A percentile compares a stretch with the other conserved stretches of the same genome.
phyloP scores from a whole-genome alignment of 768 basidiomycete species.

The Bullera alba region DNA sequence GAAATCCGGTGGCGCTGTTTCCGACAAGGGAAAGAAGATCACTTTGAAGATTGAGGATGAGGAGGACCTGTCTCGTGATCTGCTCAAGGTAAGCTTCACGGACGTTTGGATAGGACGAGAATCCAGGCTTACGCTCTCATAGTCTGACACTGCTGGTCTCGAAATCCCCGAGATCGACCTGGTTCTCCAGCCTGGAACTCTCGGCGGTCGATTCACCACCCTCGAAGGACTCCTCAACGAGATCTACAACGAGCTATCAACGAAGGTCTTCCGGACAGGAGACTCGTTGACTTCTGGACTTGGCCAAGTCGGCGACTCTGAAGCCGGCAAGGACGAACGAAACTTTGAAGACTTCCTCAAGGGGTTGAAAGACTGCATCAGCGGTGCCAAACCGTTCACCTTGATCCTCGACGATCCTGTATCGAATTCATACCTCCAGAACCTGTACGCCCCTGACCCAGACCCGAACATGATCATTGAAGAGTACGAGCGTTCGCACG shows the following conservation, averaged over 20 bases:
- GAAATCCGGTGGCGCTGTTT: slow-evolving; percentile 86
- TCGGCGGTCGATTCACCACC: slow-evolving; percentile 96
- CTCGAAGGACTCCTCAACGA: slow-evolving; percentile 91
- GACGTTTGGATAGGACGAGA: background rate
- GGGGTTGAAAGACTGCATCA: slow-evolving; percentile 56
- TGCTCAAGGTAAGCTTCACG: slow-evolving; percentile 68
- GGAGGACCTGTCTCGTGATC: slow-evolving; percentile 86
- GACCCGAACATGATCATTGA: slow-evolving; percentile 88
- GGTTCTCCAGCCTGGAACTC: slow-evolving; percentile 79
- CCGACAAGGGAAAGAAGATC: slow-evolving; percentile 76
- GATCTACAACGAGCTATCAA: slow-evolving; percentile 86
- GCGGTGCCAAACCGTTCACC: slow-evolving; percentile 72
- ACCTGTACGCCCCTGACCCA: slow-evolving; percentile 91
- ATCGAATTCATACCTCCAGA: slow-evolving; percentile 91
- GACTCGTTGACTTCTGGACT: slow-evolving; percentile 28
- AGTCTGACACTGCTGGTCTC: slow-evolving; percentile 91
- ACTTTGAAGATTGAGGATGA: slow-evolving; percentile 82
- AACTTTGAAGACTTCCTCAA: slow-evolving; percentile 71
- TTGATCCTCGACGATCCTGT: slow-evolving; percentile 91
- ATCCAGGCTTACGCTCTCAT: background rate
- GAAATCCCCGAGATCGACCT: slow-evolving; percentile 91
- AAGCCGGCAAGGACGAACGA: slow-evolving; percentile 47
- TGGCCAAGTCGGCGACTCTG: slow-evolving; percentile 37
- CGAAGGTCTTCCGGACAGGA: slow-evolving; percentile 72
- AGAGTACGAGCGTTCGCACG: slow-evolving; percentile 71